Evolutionary conservation across 1,139 yeast species (phyloP).

Genomic region (Yamadazyma sp.): DNA sequence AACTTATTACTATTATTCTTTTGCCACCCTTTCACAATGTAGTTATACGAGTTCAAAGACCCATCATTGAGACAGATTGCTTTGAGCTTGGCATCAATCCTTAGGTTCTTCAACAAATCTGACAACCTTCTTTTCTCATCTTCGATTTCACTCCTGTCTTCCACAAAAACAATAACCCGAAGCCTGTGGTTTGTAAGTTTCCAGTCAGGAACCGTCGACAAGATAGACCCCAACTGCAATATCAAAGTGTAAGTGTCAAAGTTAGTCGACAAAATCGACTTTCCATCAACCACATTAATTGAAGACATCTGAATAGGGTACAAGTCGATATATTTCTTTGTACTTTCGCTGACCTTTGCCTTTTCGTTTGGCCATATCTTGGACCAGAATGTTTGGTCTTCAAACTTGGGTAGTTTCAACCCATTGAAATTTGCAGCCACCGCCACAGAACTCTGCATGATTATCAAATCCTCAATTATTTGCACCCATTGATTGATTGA

Average conservation of each 20-base stretch:
- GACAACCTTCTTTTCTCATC: slow-evolving; percentile 66
- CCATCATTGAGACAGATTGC: slow-evolving; percentile 69
- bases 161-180: slow-evolving; percentile 89
- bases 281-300: slow-evolving; percentile 64
- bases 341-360: slow-evolving; percentile 3
- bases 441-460: slow-evolving; percentile 92
- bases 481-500: slow-evolving; percentile 86
- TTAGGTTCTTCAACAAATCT: slow-evolving; percentile 65
- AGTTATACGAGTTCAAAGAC: slow-evolving; percentile 64
- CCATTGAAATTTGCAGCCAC: slow-evolving; percentile 82
- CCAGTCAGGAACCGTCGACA: slow-evolving; percentile 94
- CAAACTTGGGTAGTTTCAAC: slow-evolving; percentile 54
- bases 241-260: slow-evolving; percentile 94
- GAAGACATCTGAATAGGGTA: slow-evolving; percentile 98
- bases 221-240: slow-evolving; percentile 86
- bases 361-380: slow-evolving; percentile 9
- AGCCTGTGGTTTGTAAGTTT: slow-evolving; percentile 61
- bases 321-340: slow-evolving; percentile 64
- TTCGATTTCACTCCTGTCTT: slow-evolving; percentile 61
- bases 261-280: slow-evolving; percentile 76
- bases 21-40: slow-evolving; percentile 66
- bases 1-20: slow-evolving; percentile 27
- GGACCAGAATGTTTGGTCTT: slow-evolving; percentile 20
- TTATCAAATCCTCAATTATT: slow-evolving; percentile 83
- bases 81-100: slow-evolving; percentile 78